phyloP scores from a whole-genome alignment of 2,329 filamentous ascomycete genomes.

The Alternaria triticimaculans region DNA sequence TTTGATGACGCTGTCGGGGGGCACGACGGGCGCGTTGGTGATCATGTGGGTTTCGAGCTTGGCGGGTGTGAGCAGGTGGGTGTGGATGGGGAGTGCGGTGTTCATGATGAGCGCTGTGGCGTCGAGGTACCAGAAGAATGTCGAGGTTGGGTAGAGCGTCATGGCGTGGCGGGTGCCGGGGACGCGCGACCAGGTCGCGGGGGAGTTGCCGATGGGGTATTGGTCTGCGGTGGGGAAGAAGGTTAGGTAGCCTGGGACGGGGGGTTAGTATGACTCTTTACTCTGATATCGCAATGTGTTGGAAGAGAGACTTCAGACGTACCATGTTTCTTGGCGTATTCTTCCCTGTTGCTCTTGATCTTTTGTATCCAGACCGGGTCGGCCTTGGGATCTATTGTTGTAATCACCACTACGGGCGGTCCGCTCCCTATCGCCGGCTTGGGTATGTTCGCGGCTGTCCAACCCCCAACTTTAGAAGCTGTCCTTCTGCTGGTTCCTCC shows the following conservation, averaged over 20 bases:
- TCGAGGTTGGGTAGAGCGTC: conserved; percentile 75
- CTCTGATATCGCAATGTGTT: background rate
- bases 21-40: conserved; percentile 83
- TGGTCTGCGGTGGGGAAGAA: conserved; percentile 81
- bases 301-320: background rate
- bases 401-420: conserved; percentile 76
- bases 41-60: conserved; percentile 81
- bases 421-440: conserved; percentile 52
- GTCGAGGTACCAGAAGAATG: conserved; percentile 87
- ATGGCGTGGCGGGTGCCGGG: conserved; percentile 90
- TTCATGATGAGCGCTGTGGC: conserved; percentile 90
- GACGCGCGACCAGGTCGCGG: conserved; percentile 74
- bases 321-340: conserved; percentile 90
- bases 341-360: conserved; percentile 80
- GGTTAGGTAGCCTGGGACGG: conserved; percentile 74
- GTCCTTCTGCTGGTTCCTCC: conserved; percentile 23
- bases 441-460: conserved; percentile 25
- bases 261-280: conserved; percentile 8
- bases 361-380: conserved; percentile 72
- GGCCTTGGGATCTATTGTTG: conserved; percentile 75
- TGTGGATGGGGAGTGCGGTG: conserved; percentile 70
- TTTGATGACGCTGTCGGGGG: conserved; percentile 95
- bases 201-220: conserved; percentile 70
- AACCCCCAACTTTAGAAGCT: conserved; percentile 13
- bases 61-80: conserved; percentile 70